Base-by-base conservation (phyloP, 108 stramenopile genomes). In the Skeletonema marinoi region DNA sequence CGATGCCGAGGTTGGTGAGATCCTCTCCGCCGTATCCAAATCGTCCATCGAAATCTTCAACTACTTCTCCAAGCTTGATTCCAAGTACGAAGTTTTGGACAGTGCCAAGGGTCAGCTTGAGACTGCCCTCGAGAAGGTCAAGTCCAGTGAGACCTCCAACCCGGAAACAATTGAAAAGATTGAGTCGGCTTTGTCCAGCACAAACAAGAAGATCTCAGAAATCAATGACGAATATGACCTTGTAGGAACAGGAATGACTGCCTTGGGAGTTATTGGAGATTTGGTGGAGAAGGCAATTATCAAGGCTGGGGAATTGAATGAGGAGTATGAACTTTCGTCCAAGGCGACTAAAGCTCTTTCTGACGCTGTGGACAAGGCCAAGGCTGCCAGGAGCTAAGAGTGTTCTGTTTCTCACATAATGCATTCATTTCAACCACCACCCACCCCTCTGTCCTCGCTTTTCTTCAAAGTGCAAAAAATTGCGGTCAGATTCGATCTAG, bases 201-300 rank as follows among this genome's bases (percentile, higher is more conserved):
- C 95, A 72, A 91, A 82, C 78, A 69, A 41, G 35, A 96, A 93
- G 84, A 92, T 93, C 56, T 60, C 56, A 10, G 92, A 96, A 73
- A 87, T 96, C 80, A 96, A 96, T 70, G 91, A 96, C 65, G 92
- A 96, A 77, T 96, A 96, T 68, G 92, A 96, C 66, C 80, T 96
- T 75, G 95, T 96, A 19, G 92, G 92, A 32, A 87, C 90, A 32
- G 91, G 95, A 33, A 71, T 85, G 58, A 92, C 92, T 36, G 92
- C 92, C 32, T 84, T 96, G 63, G 95, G 92, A 44, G 91, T 93
- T 29, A 72, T 92, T 60, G 95, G 95, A 50, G 95, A 96, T 71
- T 73, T 96, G 66, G 89, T 93, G 19, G 95, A 96, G 81, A 91
- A 93, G 88, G 89, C 91, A 19, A 82, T 96, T 68, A 80, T 85